Evolutionary conservation across 768 basidiomycete genomes (phyloP), one percentile per base, ranked within the genome.

Genomic region (Sarcomyxa edulis): DNA sequence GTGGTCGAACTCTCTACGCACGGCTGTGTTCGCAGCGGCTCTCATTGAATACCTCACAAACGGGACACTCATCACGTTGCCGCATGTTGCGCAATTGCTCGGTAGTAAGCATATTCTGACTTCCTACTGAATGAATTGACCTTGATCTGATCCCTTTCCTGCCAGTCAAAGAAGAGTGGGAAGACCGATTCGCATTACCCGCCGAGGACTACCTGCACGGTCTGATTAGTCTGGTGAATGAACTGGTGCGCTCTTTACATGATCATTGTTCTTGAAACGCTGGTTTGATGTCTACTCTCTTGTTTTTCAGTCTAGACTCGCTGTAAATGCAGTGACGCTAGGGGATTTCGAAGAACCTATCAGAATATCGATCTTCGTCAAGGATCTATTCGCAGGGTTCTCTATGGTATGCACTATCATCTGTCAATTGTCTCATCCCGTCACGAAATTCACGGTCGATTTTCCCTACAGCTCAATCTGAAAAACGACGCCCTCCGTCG

Each of bases 131-230:
- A 22, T 40, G 16, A 7, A 16, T 30, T 19, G 15, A 10, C 22
- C 35, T 28, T n/a, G 37, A 35, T 34, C n/a, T 19, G 7, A 22
- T 35, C 20, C 37, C 40, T 19, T 10, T 27, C 34, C 38, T 24
- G 18, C 31, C 39, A 90, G 87, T 89, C 29, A 68, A 76, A 48
- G 69, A 71, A 16, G 81, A 79, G 43, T 89, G 83, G 83, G 69
- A 71, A 40, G 80, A 80, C 53, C 68, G 78, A 26, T 68, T 88
- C 39, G 52, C 65, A 0, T 51, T 91, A 22, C 64, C 80, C 2
- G 78, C 71, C 4, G 87, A 91, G 57, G 87, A 91, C 53, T 91
- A 91, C 53, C 69, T 91, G 16, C 87, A 88, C 46, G 84, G 82
- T 2, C 57, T 91, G 29, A 87, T 91, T 40, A 79, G 67, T 40